Conservation (phyloP, 2,329 filamentous ascomycete genomes). For the Sporothrix pseudoabietina region DNA sequence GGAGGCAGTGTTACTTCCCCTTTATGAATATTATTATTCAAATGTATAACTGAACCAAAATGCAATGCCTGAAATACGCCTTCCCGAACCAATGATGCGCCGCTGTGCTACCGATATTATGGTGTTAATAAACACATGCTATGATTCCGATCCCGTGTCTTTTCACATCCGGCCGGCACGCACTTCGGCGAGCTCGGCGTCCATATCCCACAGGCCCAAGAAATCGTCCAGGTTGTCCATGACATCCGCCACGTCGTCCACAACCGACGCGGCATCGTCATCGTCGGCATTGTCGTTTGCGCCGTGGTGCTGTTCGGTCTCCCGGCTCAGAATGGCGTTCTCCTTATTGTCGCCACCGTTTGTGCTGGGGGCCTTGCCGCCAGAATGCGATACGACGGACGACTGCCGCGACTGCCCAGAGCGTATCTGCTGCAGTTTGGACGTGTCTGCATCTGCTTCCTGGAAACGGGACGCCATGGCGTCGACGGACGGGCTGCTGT, state of each 20-base stretch:
- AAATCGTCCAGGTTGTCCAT: conserved; percentile 52
- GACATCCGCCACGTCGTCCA: conserved; percentile 51
- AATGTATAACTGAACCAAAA: background rate
- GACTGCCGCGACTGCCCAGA: background rate
- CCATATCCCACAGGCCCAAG: conserved; percentile 45
- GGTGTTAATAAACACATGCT: background rate
- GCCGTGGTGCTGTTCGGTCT: conserved; percentile 26
- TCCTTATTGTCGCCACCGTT: conserved; percentile 14
- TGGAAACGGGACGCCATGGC: conserved; percentile 56
- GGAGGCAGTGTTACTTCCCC: background rate
- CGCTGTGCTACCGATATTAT: background rate
- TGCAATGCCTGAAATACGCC: background rate
- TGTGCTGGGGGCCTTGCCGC: conserved; percentile 1
- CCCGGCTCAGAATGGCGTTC: background rate
- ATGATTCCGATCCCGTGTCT: background rate
- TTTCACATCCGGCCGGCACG: conserved; percentile 31
- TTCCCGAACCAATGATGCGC: background rate
- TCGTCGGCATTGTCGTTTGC: background rate
- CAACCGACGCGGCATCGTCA: conserved; percentile 25
- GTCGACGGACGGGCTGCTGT: conserved; percentile 45
- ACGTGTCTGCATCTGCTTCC: conserved; percentile 45
- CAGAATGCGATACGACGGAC: conserved; percentile 20
- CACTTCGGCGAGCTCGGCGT: conserved; percentile 43
- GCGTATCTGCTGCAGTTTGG: conserved; percentile 25
- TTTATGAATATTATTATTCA: background rate